Conservation (phyloP, 2,329 filamentous ascomycete genomes). For the Arachnopeziza araneosa region DNA sequence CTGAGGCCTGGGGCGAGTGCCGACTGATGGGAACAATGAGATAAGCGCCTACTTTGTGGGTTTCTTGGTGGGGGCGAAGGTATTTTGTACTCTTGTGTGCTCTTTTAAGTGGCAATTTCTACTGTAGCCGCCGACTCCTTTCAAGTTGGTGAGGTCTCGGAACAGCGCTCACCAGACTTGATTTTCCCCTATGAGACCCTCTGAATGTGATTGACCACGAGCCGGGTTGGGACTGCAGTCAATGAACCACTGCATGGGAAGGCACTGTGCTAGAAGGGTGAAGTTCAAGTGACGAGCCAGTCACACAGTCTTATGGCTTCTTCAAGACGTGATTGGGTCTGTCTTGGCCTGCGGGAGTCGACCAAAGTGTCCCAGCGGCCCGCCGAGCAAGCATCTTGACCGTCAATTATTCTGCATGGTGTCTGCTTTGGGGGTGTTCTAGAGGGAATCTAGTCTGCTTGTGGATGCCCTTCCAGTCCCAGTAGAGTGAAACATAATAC, state of each 20-base stretch:
- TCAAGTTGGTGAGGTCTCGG: background rate
- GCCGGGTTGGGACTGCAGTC: slow-evolving; percentile 1
- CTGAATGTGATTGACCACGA: background rate
- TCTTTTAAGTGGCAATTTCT: background rate
- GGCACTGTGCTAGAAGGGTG: background rate
- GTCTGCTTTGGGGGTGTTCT: background rate
- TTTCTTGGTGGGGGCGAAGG: background rate
- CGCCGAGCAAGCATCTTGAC: background rate
- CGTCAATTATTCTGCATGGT: background rate
- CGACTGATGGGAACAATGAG: slow-evolving; percentile 4
- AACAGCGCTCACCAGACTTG: background rate
- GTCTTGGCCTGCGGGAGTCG: slow-evolving; percentile 4
- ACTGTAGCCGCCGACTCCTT: background rate
- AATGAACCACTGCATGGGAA: background rate
- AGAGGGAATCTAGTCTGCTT: background rate
- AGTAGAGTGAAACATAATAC: slow-evolving; percentile 1
- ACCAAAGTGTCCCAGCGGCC: slow-evolving; percentile 9
- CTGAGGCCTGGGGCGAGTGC: slow-evolving; percentile 9
- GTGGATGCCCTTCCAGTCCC: slow-evolving; percentile 3
- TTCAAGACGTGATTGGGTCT: slow-evolving; percentile 7
- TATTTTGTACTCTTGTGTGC: background rate
- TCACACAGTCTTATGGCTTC: slow-evolving; percentile 1
- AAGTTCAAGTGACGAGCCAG: slow-evolving; percentile 6
- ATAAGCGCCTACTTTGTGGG: slow-evolving; percentile 11
- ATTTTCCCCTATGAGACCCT: background rate